phyloP scores from a whole-genome alignment of 257 asterid species.

The Pogostemon cablin region DNA sequence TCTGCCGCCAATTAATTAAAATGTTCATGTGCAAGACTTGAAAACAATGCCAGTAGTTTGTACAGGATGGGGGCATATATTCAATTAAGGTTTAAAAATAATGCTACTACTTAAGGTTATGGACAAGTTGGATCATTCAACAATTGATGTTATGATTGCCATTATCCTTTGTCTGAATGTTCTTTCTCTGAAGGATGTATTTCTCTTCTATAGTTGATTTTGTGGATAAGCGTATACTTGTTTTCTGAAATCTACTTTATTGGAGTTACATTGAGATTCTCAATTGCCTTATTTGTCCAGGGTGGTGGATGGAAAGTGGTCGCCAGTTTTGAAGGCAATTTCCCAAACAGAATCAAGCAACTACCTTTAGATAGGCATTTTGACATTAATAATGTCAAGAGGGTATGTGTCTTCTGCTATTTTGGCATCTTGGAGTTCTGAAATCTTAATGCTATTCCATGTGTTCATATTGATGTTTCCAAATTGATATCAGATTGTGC shows the following conservation, averaged over 20 bases:
- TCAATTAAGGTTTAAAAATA: background rate
- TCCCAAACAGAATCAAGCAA: slow-evolving; percentile 92
- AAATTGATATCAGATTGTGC: slow-evolving; percentile 67
- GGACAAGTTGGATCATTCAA: background rate
- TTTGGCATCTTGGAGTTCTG: slow-evolving; percentile 1
- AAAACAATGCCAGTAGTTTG: background rate
- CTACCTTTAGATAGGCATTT: slow-evolving; percentile 94
- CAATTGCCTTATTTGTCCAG: slow-evolving; percentile 46
- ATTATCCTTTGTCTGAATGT: background rate
- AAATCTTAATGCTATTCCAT: background rate
- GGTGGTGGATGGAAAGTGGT: slow-evolving; percentile 99
- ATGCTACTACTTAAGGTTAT: background rate
- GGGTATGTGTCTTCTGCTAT: slow-evolving; percentile 43
- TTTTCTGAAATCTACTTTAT: slow-evolving; percentile 12
- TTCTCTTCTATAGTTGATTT: slow-evolving; percentile 16
- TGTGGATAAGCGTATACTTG: background rate
- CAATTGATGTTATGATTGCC: background rate
- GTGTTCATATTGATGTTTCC: slow-evolving; percentile 34
- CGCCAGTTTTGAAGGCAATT: slow-evolving; percentile 95
- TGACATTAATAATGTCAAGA: slow-evolving; percentile 85
- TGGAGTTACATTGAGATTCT: slow-evolving; percentile 32
- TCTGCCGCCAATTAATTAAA: background rate
- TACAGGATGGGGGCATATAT: background rate
- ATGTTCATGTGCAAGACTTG: background rate
- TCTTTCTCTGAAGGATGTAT: background rate